Percentiles rank a stretch among this genome's conserved stretches.
phyloP scores from a whole-genome alignment of 805 yeast genomes.

The Saccharomycopsis vini region DNA sequence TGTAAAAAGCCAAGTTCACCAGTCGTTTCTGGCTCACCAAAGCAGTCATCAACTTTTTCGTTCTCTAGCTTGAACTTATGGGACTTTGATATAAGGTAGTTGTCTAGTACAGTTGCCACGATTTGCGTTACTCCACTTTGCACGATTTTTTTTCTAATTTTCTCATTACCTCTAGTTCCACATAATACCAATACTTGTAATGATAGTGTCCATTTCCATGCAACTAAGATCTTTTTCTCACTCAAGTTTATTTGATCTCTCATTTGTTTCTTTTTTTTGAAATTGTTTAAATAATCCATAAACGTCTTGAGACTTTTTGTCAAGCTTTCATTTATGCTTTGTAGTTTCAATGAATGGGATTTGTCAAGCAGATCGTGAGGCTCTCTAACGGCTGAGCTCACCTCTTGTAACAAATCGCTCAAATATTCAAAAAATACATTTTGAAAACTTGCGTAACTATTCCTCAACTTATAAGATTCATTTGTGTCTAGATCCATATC shows the following conservation, averaged over 20 bases:
- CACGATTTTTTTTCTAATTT: constrained; percentile 75
- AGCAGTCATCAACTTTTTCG: too few species aligned
- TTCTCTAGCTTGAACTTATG: too few species aligned
- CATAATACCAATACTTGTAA: constrained; percentile 86
- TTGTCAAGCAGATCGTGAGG: neutral
- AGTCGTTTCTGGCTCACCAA: too few species aligned
- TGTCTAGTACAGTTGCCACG: constrained; percentile 85
- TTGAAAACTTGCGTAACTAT: constrained; percentile 4
- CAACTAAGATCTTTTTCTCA: constrained; percentile 42
- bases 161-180: constrained; percentile 89
- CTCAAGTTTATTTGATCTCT: constrained; percentile 22
- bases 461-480: neutral
- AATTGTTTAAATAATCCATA: constrained; percentile 6
- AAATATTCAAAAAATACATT: constrained; percentile 8
- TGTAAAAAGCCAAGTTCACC: too few species aligned
- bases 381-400: neutral
- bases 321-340: neutral
- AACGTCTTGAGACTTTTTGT: constrained; percentile 1
- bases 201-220: constrained; percentile 96
- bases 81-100: constrained; percentile 46
- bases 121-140: constrained; percentile 89
- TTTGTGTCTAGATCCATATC: neutral
- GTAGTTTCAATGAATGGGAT: neutral
- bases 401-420: constrained; percentile 8
- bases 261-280: constrained; percentile 5